These are phyloP conservation scores for Ananas comosus DNA, from an alignment of 176 grass and related monocot species.

Conservation along the genomic window DNA sequence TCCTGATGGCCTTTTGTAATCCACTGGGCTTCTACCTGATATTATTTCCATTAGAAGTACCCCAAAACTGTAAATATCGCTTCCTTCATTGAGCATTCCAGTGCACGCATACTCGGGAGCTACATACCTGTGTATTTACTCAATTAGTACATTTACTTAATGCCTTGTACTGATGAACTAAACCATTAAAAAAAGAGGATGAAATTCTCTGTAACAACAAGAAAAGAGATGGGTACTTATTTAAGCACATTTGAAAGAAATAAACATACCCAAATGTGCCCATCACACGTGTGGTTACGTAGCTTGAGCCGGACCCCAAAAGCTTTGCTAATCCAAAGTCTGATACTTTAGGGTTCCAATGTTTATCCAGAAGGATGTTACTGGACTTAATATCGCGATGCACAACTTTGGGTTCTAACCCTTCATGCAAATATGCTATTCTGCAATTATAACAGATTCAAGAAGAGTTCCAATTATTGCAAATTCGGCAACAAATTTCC, in stretches of 20 bases:
- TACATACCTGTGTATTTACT: slow-evolving; percentile 50
- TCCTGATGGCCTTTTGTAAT: slow-evolving; percentile 59
- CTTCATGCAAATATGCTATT: slow-evolving; percentile 91
- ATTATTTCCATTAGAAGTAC: slow-evolving; percentile 94
- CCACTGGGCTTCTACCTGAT: slow-evolving; percentile 79
- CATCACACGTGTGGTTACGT: slow-evolving; percentile 91
- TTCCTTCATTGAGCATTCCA: slow-evolving; percentile 93
- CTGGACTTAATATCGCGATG: slow-evolving; percentile 97
- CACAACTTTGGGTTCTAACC: slow-evolving; percentile 90
- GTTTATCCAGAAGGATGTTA: slow-evolving; percentile 93
- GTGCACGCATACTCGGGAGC: slow-evolving; percentile 96
- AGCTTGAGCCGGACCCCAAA: slow-evolving; percentile 80
- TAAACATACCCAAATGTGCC: slow-evolving; percentile 79
- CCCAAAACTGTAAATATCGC: slow-evolving; percentile 95
- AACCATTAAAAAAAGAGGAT: background rate
- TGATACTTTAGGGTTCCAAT: slow-evolving; percentile 89
- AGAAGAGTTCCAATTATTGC: background rate
- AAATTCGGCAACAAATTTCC: background rate
- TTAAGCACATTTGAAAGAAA: background rate
- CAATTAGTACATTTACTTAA: background rate
- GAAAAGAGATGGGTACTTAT: slow-evolving; percentile 1
- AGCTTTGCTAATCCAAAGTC: slow-evolving; percentile 99
- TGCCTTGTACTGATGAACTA: background rate
- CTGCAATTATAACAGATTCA: slow-evolving; percentile 25
- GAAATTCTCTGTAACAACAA: background rate